Conservation (phyloP, 805 yeast species). For the Sporopachydermia lactativora region DNA sequence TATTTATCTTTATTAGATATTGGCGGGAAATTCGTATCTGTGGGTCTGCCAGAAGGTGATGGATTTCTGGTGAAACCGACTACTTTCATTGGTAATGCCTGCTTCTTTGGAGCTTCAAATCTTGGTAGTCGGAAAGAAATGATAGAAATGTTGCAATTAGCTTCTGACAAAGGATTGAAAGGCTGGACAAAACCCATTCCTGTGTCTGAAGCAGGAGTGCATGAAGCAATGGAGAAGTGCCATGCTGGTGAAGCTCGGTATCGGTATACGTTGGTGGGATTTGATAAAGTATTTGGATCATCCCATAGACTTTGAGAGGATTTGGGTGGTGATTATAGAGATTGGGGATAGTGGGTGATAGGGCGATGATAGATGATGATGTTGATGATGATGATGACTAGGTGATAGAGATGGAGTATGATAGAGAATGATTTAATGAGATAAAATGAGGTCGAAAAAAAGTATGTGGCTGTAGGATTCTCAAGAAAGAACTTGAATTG, state of each 20-base stretch:
- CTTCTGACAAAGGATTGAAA: slow-evolving; percentile 22
- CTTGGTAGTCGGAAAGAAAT: slow-evolving; percentile 21
- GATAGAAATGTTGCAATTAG: slow-evolving; percentile 23
- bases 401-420: too few species aligned
- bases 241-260: slow-evolving; percentile 23
- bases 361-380: too few species aligned
- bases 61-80: slow-evolving; percentile 30
- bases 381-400: too few species aligned
- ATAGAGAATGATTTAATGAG: too few species aligned
- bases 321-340: too few species aligned
- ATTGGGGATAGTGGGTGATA: too few species aligned
- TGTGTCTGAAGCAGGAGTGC: slow-evolving; percentile 20
- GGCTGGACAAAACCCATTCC: slow-evolving; percentile 25
- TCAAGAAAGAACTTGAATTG: too few species aligned
- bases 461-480: too few species aligned
- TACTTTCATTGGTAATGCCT: slow-evolving; percentile 34
- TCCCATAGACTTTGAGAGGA: too few species aligned
- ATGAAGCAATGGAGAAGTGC: slow-evolving; percentile 21
- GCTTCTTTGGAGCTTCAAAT: slow-evolving; percentile 39
- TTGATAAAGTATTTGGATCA: slow-evolving; percentile 29
- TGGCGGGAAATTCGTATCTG: slow-evolving; percentile 44
- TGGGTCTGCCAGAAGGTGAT: slow-evolving; percentile 47
- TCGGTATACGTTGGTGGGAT: slow-evolving; percentile 29
- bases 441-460: too few species aligned
- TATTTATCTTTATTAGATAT: slow-evolving; percentile 40